phyloP scores from a whole-genome alignment of 2,329 filamentous ascomycete species.

The Clathrospora elynae region DNA sequence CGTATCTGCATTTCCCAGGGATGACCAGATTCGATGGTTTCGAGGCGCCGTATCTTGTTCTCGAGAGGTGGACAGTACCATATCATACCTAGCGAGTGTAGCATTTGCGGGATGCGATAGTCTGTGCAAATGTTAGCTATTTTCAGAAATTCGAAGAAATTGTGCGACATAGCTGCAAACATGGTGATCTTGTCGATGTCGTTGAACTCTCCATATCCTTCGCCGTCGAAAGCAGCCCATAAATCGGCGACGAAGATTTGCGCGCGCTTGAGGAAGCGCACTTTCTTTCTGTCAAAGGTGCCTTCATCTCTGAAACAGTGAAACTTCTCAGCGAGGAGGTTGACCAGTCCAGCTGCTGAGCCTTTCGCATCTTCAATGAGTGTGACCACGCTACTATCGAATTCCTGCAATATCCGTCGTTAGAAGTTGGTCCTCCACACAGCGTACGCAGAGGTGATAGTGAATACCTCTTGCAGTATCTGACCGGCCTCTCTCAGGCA shows the following conservation, averaged over 20 bases:
- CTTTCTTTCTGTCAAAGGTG: slow-evolving; percentile 71
- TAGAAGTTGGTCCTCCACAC: not conserved
- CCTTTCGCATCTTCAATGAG: slow-evolving; percentile 74
- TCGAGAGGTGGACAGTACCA: slow-evolving; percentile 83
- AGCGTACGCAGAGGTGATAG: slow-evolving; percentile 1
- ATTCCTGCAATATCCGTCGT: slow-evolving; percentile 61
- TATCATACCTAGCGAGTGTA: slow-evolving; percentile 80
- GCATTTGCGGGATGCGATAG: slow-evolving; percentile 93
- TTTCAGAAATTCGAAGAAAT: not conserved
- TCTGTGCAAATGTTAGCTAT: slow-evolving; percentile 56
- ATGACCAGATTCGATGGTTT: slow-evolving; percentile 71
- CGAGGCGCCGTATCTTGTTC: slow-evolving; percentile 67
- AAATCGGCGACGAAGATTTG: slow-evolving; percentile 96
- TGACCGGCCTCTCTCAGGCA: slow-evolving; percentile 83
- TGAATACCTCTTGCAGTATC: slow-evolving; percentile 67
- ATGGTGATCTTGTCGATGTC: slow-evolving; percentile 97
- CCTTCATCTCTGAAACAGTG: slow-evolving; percentile 84
- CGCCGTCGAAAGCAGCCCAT: slow-evolving; percentile 92
- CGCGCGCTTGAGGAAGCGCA: slow-evolving; percentile 89
- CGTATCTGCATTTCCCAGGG: slow-evolving; percentile 86
- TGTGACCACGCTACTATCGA: slow-evolving; percentile 73
- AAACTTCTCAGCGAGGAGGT: slow-evolving; percentile 81
- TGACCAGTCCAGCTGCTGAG: slow-evolving; percentile 84
- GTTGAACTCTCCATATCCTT: slow-evolving; percentile 76
- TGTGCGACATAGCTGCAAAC: slow-evolving; percentile 70